These are phyloP conservation scores for Trichoderma brevicompactum DNA, from an alignment of 2,329 filamentous ascomycete genomes.

Conservation along the genomic window DNA sequence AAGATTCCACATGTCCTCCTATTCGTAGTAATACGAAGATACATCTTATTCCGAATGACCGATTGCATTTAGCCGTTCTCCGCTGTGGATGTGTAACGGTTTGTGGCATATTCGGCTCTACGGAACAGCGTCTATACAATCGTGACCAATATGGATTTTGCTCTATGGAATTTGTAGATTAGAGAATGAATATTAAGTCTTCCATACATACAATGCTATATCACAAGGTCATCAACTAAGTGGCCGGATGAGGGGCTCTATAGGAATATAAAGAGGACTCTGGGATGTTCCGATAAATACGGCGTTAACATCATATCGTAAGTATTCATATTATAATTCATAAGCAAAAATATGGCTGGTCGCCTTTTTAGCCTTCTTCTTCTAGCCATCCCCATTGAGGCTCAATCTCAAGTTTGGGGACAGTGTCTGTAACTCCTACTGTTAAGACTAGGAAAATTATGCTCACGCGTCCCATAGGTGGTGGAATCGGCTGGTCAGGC, in stretches of 20 bases:
- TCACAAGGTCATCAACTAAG: too few relatives aligned
- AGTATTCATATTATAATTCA: neutral
- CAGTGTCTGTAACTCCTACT: neutral
- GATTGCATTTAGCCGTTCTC: neutral
- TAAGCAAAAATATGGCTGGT: neutral
- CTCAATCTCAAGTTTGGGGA: constrained; percentile 8
- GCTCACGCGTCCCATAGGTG: neutral
- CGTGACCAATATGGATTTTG: too few relatives aligned
- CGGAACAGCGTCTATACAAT: neutral
- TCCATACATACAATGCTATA: too few relatives aligned
- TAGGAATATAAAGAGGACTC: neutral
- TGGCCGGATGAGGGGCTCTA: neutral
- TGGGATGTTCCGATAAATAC: too few relatives aligned
- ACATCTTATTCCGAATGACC: neutral
- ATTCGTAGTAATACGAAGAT: neutral
- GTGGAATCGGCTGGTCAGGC: constrained; percentile 17
- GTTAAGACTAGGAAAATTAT: neutral
- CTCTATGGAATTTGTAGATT: too few relatives aligned
- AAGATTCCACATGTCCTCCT: neutral
- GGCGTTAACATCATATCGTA: too few relatives aligned
- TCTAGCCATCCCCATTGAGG: neutral
- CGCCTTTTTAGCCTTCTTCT: neutral
- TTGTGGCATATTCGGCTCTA: too few relatives aligned
- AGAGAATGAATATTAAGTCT: too few relatives aligned
- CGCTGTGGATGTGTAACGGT: neutral